A percentile compares a stretch with the other conserved stretches of the same genome.
Evolutionary conservation across 1,139 yeast genomes (phyloP).

Genomic region (Hyphopichia buzzinii): DNA sequence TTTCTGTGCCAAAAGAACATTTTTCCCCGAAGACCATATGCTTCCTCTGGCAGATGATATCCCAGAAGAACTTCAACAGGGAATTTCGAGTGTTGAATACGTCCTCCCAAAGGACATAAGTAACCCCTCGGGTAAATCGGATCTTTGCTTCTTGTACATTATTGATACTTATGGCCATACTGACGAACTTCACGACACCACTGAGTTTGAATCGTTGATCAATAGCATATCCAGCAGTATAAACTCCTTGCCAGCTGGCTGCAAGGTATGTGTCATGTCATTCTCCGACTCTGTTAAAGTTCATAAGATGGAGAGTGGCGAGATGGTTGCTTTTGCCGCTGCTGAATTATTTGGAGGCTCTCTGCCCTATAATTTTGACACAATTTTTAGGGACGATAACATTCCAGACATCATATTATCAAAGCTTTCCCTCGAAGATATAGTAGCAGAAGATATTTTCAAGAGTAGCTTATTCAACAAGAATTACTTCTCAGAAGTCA

Average conservation of each 20-base stretch:
- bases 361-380: background rate
- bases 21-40: conserved; percentile 18
- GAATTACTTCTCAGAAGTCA: conserved; percentile 4
- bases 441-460: conserved; percentile 8
- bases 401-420: conserved; percentile 6
- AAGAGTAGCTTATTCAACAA: conserved; percentile 9
- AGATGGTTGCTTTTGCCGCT: conserved; percentile 1
- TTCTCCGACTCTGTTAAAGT: conserved; percentile 28
- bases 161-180: conserved; percentile 31
- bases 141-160: conserved; percentile 20
- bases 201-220: conserved; percentile 17
- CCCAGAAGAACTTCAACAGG: conserved; percentile 26
- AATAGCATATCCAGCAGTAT: conserved; percentile 16
- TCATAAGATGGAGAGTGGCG: conserved; percentile 13
- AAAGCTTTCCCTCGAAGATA: conserved; percentile 8
- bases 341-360: conserved; percentile 5
- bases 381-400: conserved; percentile 3
- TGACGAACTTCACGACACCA: conserved; percentile 17
- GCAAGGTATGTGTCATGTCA: conserved; percentile 25
- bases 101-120: conserved; percentile 24
- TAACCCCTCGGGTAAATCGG: conserved; percentile 7
- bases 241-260: conserved; percentile 18
- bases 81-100: conserved; percentile 27
- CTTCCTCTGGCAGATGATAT: conserved; percentile 22
- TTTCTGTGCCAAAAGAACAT: conserved; percentile 26